Conservation (phyloP, 2,329 filamentous ascomycete species). For the Aspergillus arachidicola region DNA sequence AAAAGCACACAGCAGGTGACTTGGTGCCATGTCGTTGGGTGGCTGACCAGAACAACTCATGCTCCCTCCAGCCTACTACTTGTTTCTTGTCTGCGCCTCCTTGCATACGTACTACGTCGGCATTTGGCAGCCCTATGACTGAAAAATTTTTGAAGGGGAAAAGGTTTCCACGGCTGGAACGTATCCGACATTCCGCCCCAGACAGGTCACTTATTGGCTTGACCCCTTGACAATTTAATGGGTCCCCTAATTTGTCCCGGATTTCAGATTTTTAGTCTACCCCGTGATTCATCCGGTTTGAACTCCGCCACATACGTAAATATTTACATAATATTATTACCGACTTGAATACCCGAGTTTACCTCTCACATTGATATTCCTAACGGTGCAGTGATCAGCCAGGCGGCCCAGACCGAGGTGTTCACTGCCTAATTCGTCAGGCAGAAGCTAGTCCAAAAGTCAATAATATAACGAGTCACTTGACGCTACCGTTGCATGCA, state of each 20-base stretch:
- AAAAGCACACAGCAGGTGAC: neutral
- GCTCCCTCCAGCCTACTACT: too few species aligned
- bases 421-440: neutral
- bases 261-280: neutral
- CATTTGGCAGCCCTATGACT: neutral
- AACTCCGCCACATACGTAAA: neutral
- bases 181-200: neutral
- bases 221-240: neutral
- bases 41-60: neutral
- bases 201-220: neutral
- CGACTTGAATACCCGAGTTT: neutral
- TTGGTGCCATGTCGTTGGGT: neutral
- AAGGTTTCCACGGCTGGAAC: neutral
- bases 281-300: neutral
- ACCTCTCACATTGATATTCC: neutral
- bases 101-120: neutral
- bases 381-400: too few species aligned
- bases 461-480: neutral
- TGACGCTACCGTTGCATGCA: neutral
- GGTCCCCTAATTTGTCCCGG: neutral
- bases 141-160: neutral
- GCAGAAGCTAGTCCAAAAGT: neutral
- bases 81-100: neutral
- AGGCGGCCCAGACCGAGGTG: neutral
- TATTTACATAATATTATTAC: neutral